phyloP scores from a whole-genome alignment of 140 eudicot species.

The Flaveria floridana region DNA sequence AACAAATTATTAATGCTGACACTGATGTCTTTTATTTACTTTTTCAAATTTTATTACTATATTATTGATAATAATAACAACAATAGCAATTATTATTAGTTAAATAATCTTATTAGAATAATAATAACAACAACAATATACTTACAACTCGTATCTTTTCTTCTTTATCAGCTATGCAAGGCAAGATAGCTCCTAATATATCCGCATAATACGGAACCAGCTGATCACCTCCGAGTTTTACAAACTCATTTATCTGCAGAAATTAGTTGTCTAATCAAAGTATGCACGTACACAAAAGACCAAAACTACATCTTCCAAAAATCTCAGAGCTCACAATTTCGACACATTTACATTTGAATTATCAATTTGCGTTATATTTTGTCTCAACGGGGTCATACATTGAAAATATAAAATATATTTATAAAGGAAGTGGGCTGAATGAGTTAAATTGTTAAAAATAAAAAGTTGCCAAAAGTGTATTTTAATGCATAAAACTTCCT shows the following conservation, averaged over 20 bases:
- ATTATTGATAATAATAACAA: background rate
- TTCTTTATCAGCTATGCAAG: slow-evolving; percentile 97
- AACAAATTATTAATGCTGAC: background rate
- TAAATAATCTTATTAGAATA: background rate
- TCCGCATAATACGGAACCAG: slow-evolving; percentile 96
- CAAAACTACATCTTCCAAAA: background rate
- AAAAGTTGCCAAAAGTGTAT: background rate
- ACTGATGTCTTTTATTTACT: background rate
- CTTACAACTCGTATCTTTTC: slow-evolving; percentile 96
- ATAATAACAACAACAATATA: slow-evolving; percentile 10
- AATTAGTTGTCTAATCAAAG: background rate
- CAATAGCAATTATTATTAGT: background rate
- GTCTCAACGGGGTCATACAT: slow-evolving; percentile 1
- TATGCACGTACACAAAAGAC: slow-evolving; percentile 1
- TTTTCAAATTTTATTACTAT: background rate
- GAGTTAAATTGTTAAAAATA: background rate
- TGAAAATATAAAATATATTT: background rate
- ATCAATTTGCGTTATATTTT: background rate
- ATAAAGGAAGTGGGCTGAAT: background rate
- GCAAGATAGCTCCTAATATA: slow-evolving; percentile 94
- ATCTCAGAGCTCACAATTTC: background rate
- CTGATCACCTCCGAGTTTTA: slow-evolving; percentile 96
- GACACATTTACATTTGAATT: background rate
- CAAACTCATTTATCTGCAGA: slow-evolving; percentile 92
- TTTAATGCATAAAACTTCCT: slow-evolving; percentile 2